phyloP scores from a whole-genome alignment of 2,329 filamentous ascomycete genomes.

The Diaporthe destruens region DNA sequence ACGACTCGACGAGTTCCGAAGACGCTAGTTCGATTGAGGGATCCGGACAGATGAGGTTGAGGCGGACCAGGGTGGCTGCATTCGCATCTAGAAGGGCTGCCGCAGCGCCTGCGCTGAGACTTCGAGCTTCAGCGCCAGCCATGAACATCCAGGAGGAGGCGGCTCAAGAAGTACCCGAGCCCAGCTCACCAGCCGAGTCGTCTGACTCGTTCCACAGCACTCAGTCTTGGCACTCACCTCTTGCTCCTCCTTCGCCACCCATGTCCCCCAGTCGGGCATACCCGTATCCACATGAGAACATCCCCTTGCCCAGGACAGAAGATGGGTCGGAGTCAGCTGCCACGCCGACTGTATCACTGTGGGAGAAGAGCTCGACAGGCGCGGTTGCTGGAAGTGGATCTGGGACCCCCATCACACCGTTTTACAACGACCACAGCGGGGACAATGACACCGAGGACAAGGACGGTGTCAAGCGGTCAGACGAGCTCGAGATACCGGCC shows the following conservation, averaged over 20 bases:
- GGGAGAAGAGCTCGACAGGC: slow-evolving; percentile 48
- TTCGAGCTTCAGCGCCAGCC: slow-evolving; percentile 51
- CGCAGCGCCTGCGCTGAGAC: slow-evolving; percentile 36
- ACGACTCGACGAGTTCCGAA: not conserved
- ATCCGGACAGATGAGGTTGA: slow-evolving; percentile 40
- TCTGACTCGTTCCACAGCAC: slow-evolving; percentile 68
- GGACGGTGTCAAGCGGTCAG: not conserved
- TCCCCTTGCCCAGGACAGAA: slow-evolving; percentile 50
- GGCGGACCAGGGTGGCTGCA: slow-evolving; percentile 38
- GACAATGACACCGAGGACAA: not conserved
- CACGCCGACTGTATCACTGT: slow-evolving; percentile 50
- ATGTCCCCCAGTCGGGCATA: slow-evolving; percentile 54
- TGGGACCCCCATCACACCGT: slow-evolving; percentile 36
- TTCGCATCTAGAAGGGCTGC: slow-evolving; percentile 42
- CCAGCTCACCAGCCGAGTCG: slow-evolving; percentile 59
- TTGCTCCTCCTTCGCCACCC: slow-evolving; percentile 59
- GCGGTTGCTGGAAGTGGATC: slow-evolving; percentile 41
- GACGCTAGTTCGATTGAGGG: slow-evolving; percentile 36
- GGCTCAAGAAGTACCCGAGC: slow-evolving; percentile 41
- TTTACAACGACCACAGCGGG: slow-evolving; percentile 6
- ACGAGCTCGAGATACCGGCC: not conserved
- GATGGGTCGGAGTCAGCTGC: slow-evolving; percentile 51
- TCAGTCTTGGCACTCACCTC: slow-evolving; percentile 64
- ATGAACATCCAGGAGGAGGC: slow-evolving; percentile 52
- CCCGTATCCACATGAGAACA: slow-evolving; percentile 57